phyloP scores from a whole-genome alignment of 2,329 filamentous ascomycete species.

The Dothistroma septosporum region DNA sequence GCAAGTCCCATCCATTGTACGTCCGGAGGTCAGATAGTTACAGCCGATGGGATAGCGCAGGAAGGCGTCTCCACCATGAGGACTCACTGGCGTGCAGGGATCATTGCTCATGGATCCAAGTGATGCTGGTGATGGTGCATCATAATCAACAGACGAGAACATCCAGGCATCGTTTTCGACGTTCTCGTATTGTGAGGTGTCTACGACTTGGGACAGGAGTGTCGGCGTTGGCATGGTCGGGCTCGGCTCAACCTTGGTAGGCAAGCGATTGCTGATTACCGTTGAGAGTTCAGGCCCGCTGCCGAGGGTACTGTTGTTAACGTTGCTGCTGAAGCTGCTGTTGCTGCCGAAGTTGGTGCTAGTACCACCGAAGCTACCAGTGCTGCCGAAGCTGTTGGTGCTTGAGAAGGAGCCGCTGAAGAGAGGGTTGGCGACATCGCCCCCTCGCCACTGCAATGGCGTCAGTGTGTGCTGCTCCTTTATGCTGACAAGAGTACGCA shows the following conservation, averaged over 20 bases:
- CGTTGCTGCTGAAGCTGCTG: neutral
- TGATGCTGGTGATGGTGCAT: constrained; percentile 21
- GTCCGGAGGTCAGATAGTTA: neutral
- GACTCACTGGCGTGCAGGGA: constrained; percentile 20
- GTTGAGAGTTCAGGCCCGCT: neutral
- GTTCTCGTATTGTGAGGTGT: constrained; percentile 20
- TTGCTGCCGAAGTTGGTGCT: neutral
- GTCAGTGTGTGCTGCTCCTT: neutral
- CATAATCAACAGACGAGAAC: constrained; percentile 17
- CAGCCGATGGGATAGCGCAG: neutral
- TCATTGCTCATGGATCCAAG: constrained; percentile 15
- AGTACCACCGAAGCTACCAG: neutral
- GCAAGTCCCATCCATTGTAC: neutral
- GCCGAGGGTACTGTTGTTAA: neutral
- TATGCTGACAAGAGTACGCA: neutral
- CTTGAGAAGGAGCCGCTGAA: neutral
- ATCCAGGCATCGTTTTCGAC: constrained; percentile 20
- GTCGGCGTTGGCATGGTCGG: neutral
- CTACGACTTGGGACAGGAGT: constrained; percentile 11
- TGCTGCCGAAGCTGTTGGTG: constrained; percentile 1
- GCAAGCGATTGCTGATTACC: neutral
- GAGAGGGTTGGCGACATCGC: neutral
- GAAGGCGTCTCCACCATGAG: constrained; percentile 2
- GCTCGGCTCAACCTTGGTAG: constrained; percentile 10
- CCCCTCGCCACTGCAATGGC: neutral